Base-by-base conservation (phyloP, 2,329 filamentous ascomycete species). In the Aureobasidium namibiae region DNA sequence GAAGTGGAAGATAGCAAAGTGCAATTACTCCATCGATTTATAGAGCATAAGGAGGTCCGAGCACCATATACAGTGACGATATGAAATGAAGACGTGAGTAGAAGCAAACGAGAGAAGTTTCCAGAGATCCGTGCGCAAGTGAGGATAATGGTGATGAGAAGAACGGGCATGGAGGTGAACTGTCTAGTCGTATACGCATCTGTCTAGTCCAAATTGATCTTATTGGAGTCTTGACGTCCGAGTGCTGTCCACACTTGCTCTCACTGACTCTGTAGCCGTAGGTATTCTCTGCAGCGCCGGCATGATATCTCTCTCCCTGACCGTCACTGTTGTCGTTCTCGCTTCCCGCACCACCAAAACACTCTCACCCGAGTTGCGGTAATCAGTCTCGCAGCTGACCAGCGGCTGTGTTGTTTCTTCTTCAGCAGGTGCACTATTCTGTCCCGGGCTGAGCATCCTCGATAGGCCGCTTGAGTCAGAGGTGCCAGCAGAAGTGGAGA, bases 361-460 rank as follows among this genome's bases (percentile, higher is more conserved):
- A 39, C 84, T 86, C 75, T 94, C 87, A 0, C 87, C 89, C 60
- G 89, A 77, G 67, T 90, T 94, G 65, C 83, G 79, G 66, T 87
- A 88, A 68, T 96, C 89, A 13, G 88, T 87, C 74, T 97, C 92
- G 67, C 86, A 90, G 2, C 73, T 82, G 66, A 80, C 65, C 5
- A 65, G 60, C 8, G 68, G 67, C 23, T 63, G 63, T 33, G 63
- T 67, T 18, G 54, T 31, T 13, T 60, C 63, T 13, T 61, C 61
- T 49, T 63, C 63, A 26, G 65, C 62, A 38, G 59, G 64, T 49
- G 49, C 59, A 62, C 46, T 63, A 63, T 60, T 65, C 59, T 60
- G 60, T 61, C 63, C 69, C 63, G 67, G 44, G 56, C 70, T 65
- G 58, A 59, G 48, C 68, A 60, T n/a, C 74, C 70, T 8, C 10